Conservation (phyloP, 1,139 yeast genomes). For the Hyphopichia fennica region DNA sequence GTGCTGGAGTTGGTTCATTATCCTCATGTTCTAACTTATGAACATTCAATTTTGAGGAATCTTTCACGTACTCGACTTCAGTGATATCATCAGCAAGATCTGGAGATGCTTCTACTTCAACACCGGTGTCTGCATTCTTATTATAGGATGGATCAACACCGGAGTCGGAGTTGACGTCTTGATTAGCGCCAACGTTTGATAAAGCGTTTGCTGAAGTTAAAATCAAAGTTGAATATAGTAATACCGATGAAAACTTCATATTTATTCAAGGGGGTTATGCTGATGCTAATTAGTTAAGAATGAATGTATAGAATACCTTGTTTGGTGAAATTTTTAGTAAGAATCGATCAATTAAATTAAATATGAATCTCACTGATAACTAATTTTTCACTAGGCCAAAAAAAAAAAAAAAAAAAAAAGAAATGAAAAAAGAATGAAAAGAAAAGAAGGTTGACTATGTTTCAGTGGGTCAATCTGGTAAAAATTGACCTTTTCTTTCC, state of each 20-base stretch:
- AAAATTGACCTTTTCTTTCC: no score
- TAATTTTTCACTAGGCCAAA: neutral
- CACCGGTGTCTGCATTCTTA: neutral
- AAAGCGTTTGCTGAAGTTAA: neutral
- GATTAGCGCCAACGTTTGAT: neutral
- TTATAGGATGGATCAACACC: no score
- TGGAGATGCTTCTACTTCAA: neutral
- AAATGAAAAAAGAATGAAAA: neutral
- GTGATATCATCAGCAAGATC: neutral
- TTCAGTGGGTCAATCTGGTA: no score
- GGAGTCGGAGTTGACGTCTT: neutral
- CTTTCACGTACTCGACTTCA: conserved; percentile 1
- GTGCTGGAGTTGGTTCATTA: conserved; percentile 29
- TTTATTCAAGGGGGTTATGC: neutral
- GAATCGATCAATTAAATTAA: neutral
- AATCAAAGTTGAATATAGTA: neutral
- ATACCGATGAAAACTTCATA: neutral
- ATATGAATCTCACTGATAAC: neutral
- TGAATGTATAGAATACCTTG: no score
- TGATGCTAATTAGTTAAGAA: neutral
- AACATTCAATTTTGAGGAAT: conserved; percentile 21
- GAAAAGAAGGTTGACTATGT: no score
- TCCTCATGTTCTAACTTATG: conserved; percentile 26
- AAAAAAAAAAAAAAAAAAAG: neutral
- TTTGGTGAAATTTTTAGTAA: no score